phyloP scores from a whole-genome alignment of 495 filamentous ascomycete species.

The Zalerion maritima region DNA sequence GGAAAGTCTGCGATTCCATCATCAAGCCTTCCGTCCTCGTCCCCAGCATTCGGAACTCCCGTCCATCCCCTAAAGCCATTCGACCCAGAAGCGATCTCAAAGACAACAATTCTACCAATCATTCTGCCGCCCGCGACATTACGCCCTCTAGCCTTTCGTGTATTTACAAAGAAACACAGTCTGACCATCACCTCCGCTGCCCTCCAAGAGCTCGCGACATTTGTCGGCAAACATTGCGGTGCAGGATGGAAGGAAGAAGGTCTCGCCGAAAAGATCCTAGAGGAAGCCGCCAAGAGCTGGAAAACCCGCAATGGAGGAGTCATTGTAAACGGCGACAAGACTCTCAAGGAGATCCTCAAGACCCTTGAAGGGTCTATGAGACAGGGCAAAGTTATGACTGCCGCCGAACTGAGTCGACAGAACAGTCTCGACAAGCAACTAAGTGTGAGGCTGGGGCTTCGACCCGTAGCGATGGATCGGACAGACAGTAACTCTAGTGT shows the following conservation, averaged over 20 bases:
- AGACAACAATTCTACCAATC: conserved; percentile 73
- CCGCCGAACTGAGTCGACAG: conserved; percentile 38
- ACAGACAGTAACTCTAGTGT: conserved; percentile 50
- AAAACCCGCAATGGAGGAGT: conserved; percentile 71
- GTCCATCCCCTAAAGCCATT: conserved; percentile 53
- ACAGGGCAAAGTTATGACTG: conserved; percentile 50
- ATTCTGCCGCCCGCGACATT: conserved; percentile 74
- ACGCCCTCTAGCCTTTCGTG: conserved; percentile 83
- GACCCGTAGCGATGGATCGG: conserved; percentile 27
- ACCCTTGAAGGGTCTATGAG: conserved; percentile 70
- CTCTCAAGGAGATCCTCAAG: conserved; percentile 65
- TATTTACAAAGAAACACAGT: conserved; percentile 95
- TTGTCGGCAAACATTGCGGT: conserved; percentile 86
- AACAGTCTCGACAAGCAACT: conserved; percentile 37
- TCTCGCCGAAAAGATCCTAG: conserved; percentile 76
- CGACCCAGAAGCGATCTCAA: conserved; percentile 34
- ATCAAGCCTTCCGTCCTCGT: conserved; percentile 84
- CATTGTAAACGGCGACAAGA: conserved; percentile 72
- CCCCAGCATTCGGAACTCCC: conserved; percentile 77
- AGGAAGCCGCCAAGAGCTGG: conserved; percentile 83
- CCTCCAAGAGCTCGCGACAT: conserved; percentile 66
- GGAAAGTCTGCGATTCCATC: too few species aligned
- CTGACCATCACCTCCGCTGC: conserved; percentile 83
- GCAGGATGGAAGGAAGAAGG: conserved; percentile 95
- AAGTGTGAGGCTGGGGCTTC: conserved; percentile 24